Conservation (phyloP, 768 basidiomycete genomes). For the Trametes maxima region DNA sequence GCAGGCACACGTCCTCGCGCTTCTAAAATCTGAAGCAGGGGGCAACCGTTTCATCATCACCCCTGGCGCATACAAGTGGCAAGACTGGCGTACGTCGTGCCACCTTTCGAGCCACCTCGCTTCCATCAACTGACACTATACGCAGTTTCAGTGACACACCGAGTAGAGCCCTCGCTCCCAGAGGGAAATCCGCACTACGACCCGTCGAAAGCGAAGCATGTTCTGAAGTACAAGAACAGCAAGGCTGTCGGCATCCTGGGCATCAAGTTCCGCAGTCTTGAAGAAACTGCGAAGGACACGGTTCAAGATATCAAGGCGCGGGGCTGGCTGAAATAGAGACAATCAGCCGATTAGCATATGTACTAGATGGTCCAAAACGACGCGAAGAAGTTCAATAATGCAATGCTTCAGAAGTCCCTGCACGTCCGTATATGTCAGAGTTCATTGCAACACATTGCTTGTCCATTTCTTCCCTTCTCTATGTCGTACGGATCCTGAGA, state of each 20-base stretch:
- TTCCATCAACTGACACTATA: not conserved
- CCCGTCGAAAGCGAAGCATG: slow-evolving; percentile 29
- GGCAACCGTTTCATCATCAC: slow-evolving; percentile 59
- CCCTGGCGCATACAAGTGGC: slow-evolving; percentile 33
- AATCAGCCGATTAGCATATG: not conserved
- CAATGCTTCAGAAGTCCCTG: not conserved
- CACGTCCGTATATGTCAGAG: not conserved
- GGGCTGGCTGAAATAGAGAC: slow-evolving; percentile 38
- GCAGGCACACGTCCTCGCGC: slow-evolving; percentile 52
- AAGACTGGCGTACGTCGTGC: slow-evolving; percentile 24
- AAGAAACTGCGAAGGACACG: slow-evolving; percentile 43
- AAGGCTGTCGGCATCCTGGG: slow-evolving; percentile 45
- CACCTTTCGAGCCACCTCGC: no score
- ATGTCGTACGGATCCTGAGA: no score
- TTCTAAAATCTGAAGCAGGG: slow-evolving; percentile 53
- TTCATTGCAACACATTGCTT: not conserved
- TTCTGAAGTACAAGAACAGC: slow-evolving; percentile 33
- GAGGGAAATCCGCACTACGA: slow-evolving; percentile 20
- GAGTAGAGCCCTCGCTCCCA: not conserved
- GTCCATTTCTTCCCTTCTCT: not conserved
- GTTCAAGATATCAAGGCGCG: slow-evolving; percentile 43
- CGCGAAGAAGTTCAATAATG: not conserved
- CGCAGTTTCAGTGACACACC: slow-evolving; percentile 1
- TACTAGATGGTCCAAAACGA: no score
- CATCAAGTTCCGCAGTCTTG: slow-evolving; percentile 42